Base-by-base conservation (phyloP, 805 yeast species). In the Clavispora fructus region DNA sequence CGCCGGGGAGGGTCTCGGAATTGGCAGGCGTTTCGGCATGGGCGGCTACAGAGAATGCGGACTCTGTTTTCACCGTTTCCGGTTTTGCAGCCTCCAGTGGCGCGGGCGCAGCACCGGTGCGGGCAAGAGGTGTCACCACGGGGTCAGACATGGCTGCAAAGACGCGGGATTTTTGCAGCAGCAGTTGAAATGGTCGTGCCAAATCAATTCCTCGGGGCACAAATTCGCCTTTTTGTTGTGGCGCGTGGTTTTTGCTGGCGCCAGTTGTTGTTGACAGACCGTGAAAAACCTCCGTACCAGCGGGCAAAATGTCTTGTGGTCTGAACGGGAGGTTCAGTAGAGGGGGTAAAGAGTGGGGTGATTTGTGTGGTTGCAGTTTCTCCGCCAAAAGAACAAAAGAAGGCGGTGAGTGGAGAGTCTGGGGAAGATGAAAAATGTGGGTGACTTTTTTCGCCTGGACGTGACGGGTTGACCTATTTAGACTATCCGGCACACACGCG, bases 401-500 rank as follows among this genome's bases (percentile, higher is more conserved):
- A 3, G 13, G 13, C 12, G 17, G 23, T 33, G 11, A 6, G 3
- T 6, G 37, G 37, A 14, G 9, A 14, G 19, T 32, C 13, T 16
- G 16, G 37, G 12, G 2, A 17, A n/a, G 37, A 33, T 33, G 37
- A 33, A 33, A 33, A 32, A 33, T 33, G 37, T 33, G 25, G 25
- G 37, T 33, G 37, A 12, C 37, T 33, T 33, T 33, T 33, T 33
- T 33, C 37, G 37, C 37, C 37, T 33, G 37, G 37, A 33, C 37
- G 37, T 33, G 37, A 33, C 37, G 37, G 37, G 7, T 33, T 16
- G 37, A 16, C 37, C 37, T 33, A 33, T 33, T 33, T 33, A 33
- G 37, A 16, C 16, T 16, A 33, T 33, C 37, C 37, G 37, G 37
- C 37, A 33, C 37, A 33, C 12, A 33, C 16, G 37, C 37, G 37